Conservation (phyloP, 768 basidiomycete species). For the Boletus subparvulus region DNA sequence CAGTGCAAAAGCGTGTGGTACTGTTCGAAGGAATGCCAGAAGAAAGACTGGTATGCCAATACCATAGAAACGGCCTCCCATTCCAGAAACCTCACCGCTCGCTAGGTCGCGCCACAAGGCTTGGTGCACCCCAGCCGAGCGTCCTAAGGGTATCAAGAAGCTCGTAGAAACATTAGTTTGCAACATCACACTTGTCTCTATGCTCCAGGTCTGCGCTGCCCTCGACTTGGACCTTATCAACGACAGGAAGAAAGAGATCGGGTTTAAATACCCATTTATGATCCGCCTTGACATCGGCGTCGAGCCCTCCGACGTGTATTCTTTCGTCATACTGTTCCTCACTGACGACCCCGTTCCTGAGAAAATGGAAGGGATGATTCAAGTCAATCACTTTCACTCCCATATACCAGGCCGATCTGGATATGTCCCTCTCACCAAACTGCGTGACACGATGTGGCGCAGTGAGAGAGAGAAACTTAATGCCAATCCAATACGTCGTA, state of each 20-base stretch:
- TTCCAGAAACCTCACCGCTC: background rate
- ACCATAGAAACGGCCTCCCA: too few relatives aligned
- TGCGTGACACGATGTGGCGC: conserved; percentile 10
- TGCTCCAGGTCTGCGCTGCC: conserved; percentile 13
- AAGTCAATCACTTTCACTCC: conserved; percentile 14
- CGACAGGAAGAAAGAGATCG: conserved; percentile 8
- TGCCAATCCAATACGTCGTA: background rate
- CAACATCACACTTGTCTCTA: conserved; percentile 4
- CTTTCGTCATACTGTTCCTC: conserved; percentile 7
- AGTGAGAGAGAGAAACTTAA: background rate
- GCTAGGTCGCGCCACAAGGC: conserved; percentile 15
- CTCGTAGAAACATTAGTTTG: conserved; percentile 9
- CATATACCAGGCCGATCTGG: conserved; percentile 8
- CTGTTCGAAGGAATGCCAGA: conserved; percentile 24
- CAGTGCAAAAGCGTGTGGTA: conserved; percentile 24
- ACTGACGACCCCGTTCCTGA: conserved; percentile 2
- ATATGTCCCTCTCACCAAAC: conserved; percentile 6
- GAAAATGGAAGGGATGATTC: conserved; percentile 15
- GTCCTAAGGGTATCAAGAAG: conserved; percentile 15
- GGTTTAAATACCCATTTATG: conserved; percentile 16
- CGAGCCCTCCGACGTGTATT: conserved; percentile 8
- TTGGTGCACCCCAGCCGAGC: conserved; percentile 9
- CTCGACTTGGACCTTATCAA: conserved; percentile 12
- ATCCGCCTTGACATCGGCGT: conserved; percentile 14
- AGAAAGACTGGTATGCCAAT: conserved; percentile 14